Evolutionary conservation across 441 rosid genomes (phyloP).

Genomic region (Mallotus japonicus): DNA sequence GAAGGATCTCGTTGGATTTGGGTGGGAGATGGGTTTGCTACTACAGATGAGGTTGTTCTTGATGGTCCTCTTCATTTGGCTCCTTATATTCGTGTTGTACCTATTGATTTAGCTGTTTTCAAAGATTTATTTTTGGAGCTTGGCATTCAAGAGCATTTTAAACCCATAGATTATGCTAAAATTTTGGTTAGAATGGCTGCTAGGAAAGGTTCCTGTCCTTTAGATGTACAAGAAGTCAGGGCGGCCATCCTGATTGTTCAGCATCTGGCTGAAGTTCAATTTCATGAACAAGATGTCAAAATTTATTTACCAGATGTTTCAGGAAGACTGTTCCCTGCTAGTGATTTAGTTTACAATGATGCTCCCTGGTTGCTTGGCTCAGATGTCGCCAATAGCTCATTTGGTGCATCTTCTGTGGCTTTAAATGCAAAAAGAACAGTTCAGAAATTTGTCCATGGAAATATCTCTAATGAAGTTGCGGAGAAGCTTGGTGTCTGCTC

Average conservation of each 20-base stretch:
- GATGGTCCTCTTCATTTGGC: conserved; percentile 97
- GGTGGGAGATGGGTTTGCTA: conserved; percentile 99
- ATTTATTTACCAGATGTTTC: conserved; percentile 90
- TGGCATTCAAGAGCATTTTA: conserved; percentile 80
- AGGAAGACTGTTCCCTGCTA: conserved; percentile 74
- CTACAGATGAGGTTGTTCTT: conserved; percentile 87
- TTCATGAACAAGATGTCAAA: conserved; percentile 54
- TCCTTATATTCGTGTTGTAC: conserved; percentile 93
- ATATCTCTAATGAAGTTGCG: conserved; percentile 95
- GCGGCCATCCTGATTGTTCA: conserved; percentile 86
- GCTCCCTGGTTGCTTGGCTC: conserved; percentile 98
- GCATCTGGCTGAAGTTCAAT: conserved; percentile 84
- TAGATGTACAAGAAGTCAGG: conserved; percentile 78
- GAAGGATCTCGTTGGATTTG: conserved; percentile 99
- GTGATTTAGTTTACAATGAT: conserved; percentile 87
- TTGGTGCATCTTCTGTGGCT: conserved; percentile 54
- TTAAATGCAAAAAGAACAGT: conserved; percentile 65
- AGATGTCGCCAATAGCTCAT: conserved; percentile 53
- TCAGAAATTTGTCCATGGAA: conserved; percentile 88
- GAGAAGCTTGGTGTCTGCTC: conserved; percentile 98
- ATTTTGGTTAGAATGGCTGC: conserved; percentile 77
- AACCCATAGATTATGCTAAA: conserved; percentile 81
- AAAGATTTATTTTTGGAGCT: conserved; percentile 85
- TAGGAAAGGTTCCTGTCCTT: conserved; percentile 70
- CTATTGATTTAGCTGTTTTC: conserved; percentile 91